Evolutionary conservation across 176 grass and related monocot species (phyloP).

Genomic region (Bonia amplexicaulis): DNA sequence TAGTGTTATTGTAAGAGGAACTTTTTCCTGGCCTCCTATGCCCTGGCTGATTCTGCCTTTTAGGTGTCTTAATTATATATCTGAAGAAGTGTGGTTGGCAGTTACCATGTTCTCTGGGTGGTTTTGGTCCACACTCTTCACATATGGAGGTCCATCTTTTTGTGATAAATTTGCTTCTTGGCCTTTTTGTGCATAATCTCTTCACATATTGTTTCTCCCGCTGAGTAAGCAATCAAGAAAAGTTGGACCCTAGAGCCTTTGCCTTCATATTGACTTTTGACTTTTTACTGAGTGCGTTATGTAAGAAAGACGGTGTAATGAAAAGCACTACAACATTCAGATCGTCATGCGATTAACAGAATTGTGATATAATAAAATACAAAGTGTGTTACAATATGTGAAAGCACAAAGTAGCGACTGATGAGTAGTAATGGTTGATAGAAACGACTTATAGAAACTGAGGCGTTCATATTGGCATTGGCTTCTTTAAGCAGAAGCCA

Average conservation of each 20-base stretch:
- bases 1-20: conserved; percentile 6
- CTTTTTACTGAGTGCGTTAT: too few relatives aligned
- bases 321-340: too few relatives aligned
- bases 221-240: background rate
- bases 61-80: background rate
- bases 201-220: background rate
- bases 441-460: too few relatives aligned
- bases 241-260: background rate
- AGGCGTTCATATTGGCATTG: too few relatives aligned
- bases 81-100: background rate
- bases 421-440: too few relatives aligned
- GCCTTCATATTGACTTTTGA: background rate
- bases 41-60: conserved; percentile 9
- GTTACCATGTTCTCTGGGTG: background rate
- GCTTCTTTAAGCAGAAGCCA: too few relatives aligned
- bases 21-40: conserved; percentile 10
- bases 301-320: too few relatives aligned
- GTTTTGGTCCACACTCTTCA: conserved; percentile 5
- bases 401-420: too few relatives aligned
- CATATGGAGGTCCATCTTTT: background rate
- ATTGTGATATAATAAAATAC: too few relatives aligned
- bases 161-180: background rate
- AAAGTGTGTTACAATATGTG: too few relatives aligned
- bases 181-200: background rate
- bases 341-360: too few relatives aligned